Base-by-base conservation (phyloP, 108 stramenopile species). In the Nitzschia putrida region DNA sequence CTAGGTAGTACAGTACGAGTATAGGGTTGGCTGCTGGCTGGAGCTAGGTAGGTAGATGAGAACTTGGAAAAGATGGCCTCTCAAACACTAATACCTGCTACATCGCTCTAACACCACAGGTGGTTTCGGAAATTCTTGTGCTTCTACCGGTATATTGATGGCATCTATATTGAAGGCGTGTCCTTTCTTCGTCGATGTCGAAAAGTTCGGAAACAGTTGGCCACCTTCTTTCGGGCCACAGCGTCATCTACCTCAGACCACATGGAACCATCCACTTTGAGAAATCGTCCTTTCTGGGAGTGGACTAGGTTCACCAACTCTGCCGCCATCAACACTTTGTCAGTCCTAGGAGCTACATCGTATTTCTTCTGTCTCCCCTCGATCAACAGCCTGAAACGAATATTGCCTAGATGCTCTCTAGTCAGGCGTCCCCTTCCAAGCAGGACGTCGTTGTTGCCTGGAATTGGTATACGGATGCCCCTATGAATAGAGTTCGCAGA, bases 341-440 rank as follows among this genome's bases (percentile, higher is more conserved):
- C 64, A 49, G 24, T 22, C 25, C 34, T 64, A 11, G 38, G 26
- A n/a, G 45, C 22, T 49, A 37, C 58, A 40, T 64, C 63, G 22
- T 64, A 64, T 14, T 45, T 12, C 16, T 5, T 11, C 12, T 26
- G 43, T 14, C 14, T n/a, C 22, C 45, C 23, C 2, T 44, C 63
- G 21, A 64, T 47, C 23, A 83, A 51, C 42, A 77, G 76, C 25
- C 84, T 65, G 29, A 82, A 85, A 14, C 77, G 80, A 12, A 83
- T 71, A 42, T 85, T 85, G 11, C 84, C 84, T 40, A 75, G 64
- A 55, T 85, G 84, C 64, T 80, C 74, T 57, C 83, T 79, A 29
- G 72, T 69, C 39, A 80, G 79, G 14, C 76, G 61, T 11, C 84
- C 84, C 3, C 82, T 71, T 0, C 84, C 84, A 67, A 66, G 76